Base-by-base conservation (phyloP, 495 filamentous ascomycete genomes). In the Chaetomium tenue region DNA sequence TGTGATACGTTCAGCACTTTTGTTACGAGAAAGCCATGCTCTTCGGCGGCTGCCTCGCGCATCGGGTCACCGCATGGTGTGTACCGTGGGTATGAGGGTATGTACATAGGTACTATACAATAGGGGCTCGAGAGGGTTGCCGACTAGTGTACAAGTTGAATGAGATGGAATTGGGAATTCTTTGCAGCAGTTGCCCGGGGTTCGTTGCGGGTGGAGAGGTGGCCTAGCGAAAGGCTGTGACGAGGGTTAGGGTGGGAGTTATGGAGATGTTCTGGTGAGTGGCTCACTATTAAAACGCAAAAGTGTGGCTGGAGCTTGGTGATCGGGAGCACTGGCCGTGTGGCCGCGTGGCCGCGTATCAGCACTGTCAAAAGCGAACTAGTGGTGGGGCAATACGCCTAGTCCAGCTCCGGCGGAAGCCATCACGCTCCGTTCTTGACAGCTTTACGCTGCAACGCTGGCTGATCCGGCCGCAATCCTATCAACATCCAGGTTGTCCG, bases 401-500 rank as follows among this genome's bases (percentile, higher is more conserved):
- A 11, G 16, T 37, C 33, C 33, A 37, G 46, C 47, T 52, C 22
- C 18, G 16, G 9, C 5, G 22, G 33, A 51, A 20, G 25, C 51
- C 58, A 60, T 55, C 58, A 30, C 59, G 20, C 16, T 44, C 33
- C 33, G 59, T 57, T 65, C 53, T 53, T 58, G 59, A 71, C 66
- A 68, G 66, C 63, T 66, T 30, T 63, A 71, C 59, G 53, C 66
- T 71, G 66, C 40, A 54, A 66, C 61, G 37, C 56, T 63, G 52
- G 40, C 52, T 18, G 22, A 46, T 42, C 37, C 40, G 46, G 30
- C 20, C 28, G 22, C 50, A 23, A 30, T 46, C 16, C 22, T 23
- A 56, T 26, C 13, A 15, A 44, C 13, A 50, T 46, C 8, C 33
- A 37, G 51, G 9, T 20, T 33, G 40, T 65, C 42, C 30, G 20